phyloP scores from a whole-genome alignment of 257 asterid genomes.

The Plectranthus barbatus region DNA sequence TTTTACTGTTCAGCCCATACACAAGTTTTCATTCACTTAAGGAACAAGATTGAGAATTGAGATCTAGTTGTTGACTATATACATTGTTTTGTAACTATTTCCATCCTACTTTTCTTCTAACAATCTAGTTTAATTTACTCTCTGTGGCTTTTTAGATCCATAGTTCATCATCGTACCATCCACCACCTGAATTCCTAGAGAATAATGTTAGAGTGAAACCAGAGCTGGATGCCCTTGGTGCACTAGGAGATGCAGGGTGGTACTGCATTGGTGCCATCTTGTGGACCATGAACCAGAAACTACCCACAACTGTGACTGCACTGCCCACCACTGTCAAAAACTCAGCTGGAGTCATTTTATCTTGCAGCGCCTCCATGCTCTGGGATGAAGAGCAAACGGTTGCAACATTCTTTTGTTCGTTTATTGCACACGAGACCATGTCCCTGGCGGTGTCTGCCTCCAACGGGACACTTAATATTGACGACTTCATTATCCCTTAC shows the following conservation, averaged over 20 bases:
- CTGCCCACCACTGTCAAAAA: constrained; percentile 37
- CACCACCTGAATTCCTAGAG: constrained; percentile 39
- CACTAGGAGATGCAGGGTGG: constrained; percentile 79
- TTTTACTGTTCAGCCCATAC: not conserved
- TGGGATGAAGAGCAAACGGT: constrained; percentile 51
- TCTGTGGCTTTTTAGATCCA: constrained; percentile 55
- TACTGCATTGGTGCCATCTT: constrained; percentile 69
- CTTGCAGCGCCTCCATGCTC: constrained; percentile 54
- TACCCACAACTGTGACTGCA: constrained; percentile 61
- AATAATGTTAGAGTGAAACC: constrained; percentile 55
- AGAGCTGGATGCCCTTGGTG: constrained; percentile 68
- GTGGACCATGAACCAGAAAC: constrained; percentile 59
- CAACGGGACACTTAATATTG: constrained; percentile 13
- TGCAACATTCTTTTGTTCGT: constrained; percentile 64
- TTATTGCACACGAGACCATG: constrained; percentile 55
- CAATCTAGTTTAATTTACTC: not conserved
- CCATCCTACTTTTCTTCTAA: not conserved
- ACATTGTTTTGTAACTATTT: not conserved
- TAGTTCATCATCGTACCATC: constrained; percentile 50
- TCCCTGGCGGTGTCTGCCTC: constrained; percentile 32
- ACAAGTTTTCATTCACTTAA: not conserved
- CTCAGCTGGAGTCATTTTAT: constrained; percentile 51
- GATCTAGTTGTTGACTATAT: not conserved
- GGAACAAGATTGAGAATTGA: not conserved
- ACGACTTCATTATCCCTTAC: constrained; percentile 15